Conservation (phyloP, 345 rosid genomes). For the Euphorbia lathyris region DNA sequence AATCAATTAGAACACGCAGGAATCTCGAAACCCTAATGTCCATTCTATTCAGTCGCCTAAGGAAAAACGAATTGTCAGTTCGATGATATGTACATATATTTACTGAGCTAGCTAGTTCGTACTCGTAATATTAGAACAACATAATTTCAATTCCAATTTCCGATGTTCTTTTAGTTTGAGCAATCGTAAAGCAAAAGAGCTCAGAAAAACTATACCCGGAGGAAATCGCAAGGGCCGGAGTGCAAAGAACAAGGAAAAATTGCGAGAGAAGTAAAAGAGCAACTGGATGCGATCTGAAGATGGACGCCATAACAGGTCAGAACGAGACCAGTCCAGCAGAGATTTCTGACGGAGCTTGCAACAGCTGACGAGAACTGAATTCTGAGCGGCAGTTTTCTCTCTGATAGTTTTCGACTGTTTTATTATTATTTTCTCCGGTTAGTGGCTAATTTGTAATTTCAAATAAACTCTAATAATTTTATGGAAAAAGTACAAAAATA, state of each 20-base stretch:
- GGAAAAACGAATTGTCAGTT: not conserved
- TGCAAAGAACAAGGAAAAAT: conserved; percentile 30
- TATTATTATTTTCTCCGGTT: too few relatives aligned
- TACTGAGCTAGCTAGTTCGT: not conserved
- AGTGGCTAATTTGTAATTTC: too few relatives aligned
- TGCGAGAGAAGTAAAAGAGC: conserved; percentile 26
- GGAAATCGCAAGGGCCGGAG: conserved; percentile 40
- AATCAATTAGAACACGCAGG: not conserved
- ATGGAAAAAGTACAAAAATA: too few relatives aligned
- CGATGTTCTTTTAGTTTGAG: not conserved
- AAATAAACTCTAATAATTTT: too few relatives aligned
- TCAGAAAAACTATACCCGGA: conserved; percentile 35
- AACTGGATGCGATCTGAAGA: conserved; percentile 38
- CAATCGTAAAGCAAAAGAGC: not conserved
- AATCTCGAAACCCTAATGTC: conserved; percentile 11
- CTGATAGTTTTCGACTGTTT: not conserved
- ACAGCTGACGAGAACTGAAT: conserved; percentile 13
- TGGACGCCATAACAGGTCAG: conserved; percentile 34
- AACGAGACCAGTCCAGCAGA: conserved; percentile 1
- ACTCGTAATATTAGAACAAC: not conserved
- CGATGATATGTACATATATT: not conserved
- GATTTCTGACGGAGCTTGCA: not conserved
- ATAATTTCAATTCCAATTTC: not conserved
- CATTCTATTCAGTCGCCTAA: not conserved
- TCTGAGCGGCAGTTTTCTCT: not conserved